Evolutionary conservation across 176 grass and related monocot genomes (phyloP).

Genomic region (Luzula sylvatica): DNA sequence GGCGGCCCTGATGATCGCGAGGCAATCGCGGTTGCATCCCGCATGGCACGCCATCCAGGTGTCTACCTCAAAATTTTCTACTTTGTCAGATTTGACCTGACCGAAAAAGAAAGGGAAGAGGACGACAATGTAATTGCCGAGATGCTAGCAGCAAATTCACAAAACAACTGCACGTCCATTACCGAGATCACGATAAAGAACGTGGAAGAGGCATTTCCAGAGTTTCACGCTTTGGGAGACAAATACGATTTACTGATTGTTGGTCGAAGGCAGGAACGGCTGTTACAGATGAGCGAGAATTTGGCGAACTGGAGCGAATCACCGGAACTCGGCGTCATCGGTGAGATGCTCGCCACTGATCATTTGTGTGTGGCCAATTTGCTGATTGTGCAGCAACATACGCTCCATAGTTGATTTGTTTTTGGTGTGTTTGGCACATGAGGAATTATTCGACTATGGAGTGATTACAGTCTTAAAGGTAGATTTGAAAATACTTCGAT

Average conservation of each 20-base stretch:
- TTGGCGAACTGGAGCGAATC: conserved; percentile 24
- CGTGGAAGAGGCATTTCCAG: background rate
- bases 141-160: background rate
- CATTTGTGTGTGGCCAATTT: conserved; percentile 4
- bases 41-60: conserved; percentile 4
- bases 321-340: conserved; percentile 34
- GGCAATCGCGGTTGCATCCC: conserved; percentile 12
- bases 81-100: background rate
- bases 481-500: too few species aligned
- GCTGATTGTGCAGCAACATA: conserved; percentile 26
- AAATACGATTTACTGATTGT: conserved; percentile 22
- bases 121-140: conserved; percentile 20
- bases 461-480: too few species aligned
- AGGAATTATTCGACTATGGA: too few species aligned
- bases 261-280: conserved; percentile 1
- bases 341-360: conserved; percentile 31
- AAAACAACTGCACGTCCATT: conserved; percentile 8
- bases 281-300: background rate
- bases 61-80: conserved; percentile 3
- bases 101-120: background rate
- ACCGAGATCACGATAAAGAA: conserved; percentile 3
- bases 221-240: background rate
- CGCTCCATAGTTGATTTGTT: background rate
- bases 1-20: conserved; percentile 35
- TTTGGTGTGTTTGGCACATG: too few species aligned